These are phyloP conservation scores for Neopestalotiopsis sp. DNA, from an alignment of 2,329 filamentous ascomycete species.

Conservation along the genomic window DNA sequence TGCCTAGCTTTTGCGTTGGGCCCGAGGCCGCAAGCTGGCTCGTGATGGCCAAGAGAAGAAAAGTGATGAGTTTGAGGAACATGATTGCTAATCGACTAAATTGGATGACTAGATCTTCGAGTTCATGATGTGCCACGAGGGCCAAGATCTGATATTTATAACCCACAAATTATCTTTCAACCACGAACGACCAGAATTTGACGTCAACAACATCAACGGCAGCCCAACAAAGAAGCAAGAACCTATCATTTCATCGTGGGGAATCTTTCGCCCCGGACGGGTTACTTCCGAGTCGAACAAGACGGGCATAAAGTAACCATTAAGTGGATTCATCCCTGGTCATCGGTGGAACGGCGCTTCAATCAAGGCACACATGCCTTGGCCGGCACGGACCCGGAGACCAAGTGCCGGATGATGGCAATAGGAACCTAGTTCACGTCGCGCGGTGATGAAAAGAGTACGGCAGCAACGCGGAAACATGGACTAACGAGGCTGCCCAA, in stretches of 20 bases:
- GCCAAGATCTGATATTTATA: neutral
- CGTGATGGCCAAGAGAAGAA: constrained; percentile 23
- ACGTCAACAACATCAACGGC: neutral
- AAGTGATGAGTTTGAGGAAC: constrained; percentile 18
- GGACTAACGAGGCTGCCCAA: neutral
- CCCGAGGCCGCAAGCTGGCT: constrained; percentile 18
- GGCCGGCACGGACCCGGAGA: neutral
- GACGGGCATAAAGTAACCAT: neutral
- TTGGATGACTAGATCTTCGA: neutral
- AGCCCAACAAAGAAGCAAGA: neutral
- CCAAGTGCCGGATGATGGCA: neutral
- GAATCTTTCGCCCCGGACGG: neutral
- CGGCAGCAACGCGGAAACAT: neutral
- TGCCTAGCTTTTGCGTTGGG: constrained; percentile 19
- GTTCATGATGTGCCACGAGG: too few species aligned
- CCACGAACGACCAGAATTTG: neutral
- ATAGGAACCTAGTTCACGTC: neutral
- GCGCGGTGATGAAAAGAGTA: too few species aligned
- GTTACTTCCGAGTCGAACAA: neutral
- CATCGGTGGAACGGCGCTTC: neutral
- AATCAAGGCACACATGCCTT: neutral
- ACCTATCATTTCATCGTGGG: neutral
- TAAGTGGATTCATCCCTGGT: neutral
- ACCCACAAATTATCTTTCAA: neutral
- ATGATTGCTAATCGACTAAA: neutral